These are phyloP conservation scores for Epichloe hybrida DNA, from an alignment of 2,329 filamentous ascomycete species.

Conservation along the genomic window DNA sequence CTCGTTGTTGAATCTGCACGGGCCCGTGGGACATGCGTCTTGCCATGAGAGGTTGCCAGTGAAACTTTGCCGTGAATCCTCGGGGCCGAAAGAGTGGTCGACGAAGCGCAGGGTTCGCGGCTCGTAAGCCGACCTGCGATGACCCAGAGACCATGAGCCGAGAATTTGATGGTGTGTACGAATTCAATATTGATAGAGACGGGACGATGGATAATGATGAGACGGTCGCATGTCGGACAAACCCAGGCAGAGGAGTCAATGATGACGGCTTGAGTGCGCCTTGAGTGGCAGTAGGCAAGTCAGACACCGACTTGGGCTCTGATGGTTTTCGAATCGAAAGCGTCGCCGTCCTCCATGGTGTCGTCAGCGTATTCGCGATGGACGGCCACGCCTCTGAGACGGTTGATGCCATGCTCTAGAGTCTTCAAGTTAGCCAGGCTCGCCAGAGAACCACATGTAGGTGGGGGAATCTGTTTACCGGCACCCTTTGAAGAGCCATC, in stretches of 20 bases:
- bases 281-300: slow-evolving; percentile 5
- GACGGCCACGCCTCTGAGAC: slow-evolving; percentile 33
- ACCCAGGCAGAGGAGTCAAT: slow-evolving; percentile 14
- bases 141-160: slow-evolving; percentile 12
- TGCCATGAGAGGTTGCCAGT: slow-evolving; percentile 9
- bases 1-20: slow-evolving; percentile 14
- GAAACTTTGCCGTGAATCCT: slow-evolving; percentile 5
- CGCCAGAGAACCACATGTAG: not conserved
- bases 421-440: slow-evolving; percentile 9
- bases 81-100: slow-evolving; percentile 12
- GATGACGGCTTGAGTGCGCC: slow-evolving; percentile 5
- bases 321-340: slow-evolving; percentile 5
- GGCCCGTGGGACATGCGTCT: slow-evolving; percentile 7
- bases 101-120: slow-evolving; percentile 16
- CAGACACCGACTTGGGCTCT: not conserved
- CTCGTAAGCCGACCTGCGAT: slow-evolving; percentile 16
- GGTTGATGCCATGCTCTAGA: slow-evolving; percentile 28
- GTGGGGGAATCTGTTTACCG: slow-evolving; percentile 10
- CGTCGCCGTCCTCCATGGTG: slow-evolving; percentile 18
- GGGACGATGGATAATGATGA: not conserved
- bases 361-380: slow-evolving; percentile 25
- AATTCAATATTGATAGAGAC: not conserved
- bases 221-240: slow-evolving; percentile 13
- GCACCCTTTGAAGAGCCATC: slow-evolving; percentile 19
- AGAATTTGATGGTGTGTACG: slow-evolving; percentile 7